A percentile compares a stretch with the other conserved stretches of the same genome.
Evolutionary conservation across 805 yeast genomes (phyloP).

Genomic region (Saturnispora sekii): DNA sequence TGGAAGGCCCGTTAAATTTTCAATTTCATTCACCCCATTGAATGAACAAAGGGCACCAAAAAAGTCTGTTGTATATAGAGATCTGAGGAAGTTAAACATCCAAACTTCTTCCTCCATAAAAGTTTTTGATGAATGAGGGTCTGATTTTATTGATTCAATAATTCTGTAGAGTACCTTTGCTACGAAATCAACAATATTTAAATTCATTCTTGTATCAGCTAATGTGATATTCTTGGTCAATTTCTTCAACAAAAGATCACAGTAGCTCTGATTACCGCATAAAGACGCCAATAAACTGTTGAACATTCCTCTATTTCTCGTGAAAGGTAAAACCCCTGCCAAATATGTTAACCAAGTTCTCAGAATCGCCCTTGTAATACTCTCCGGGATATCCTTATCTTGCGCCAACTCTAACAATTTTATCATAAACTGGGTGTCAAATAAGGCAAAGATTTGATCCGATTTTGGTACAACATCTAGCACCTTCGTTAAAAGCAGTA

Average conservation of each 20-base stretch:
- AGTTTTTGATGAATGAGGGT: not conserved
- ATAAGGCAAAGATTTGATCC: conserved; percentile 14
- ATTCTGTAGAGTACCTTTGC: conserved; percentile 35
- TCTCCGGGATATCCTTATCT: conserved; percentile 12
- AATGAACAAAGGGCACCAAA: conserved; percentile 12
- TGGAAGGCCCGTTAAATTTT: conserved; percentile 13
- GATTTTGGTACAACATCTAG: conserved; percentile 36
- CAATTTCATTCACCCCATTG: conserved; percentile 22
- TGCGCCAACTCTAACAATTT: conserved; percentile 18
- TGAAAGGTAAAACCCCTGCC: conserved; percentile 34
- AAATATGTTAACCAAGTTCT: conserved; percentile 30
- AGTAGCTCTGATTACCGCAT: conserved; percentile 1
- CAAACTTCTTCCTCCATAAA: conserved; percentile 24
- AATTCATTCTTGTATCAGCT: conserved; percentile 35
- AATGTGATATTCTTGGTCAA: conserved; percentile 34
- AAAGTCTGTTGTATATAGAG: conserved; percentile 10
- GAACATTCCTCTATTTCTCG: conserved; percentile 23
- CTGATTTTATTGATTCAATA: conserved; percentile 23
- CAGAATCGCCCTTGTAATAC: conserved; percentile 10
- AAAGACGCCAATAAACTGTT: conserved; percentile 16
- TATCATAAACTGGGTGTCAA: conserved; percentile 20
- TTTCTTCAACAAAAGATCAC: conserved; percentile 28
- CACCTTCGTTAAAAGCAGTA: conserved; percentile 44
- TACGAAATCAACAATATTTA: conserved; percentile 35
- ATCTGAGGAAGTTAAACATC: conserved; percentile 8